A percentile compares a stretch with the other conserved stretches of the same genome.
phyloP scores from a whole-genome alignment of 148 eudicot genomes.

The Bassia scoparia region DNA sequence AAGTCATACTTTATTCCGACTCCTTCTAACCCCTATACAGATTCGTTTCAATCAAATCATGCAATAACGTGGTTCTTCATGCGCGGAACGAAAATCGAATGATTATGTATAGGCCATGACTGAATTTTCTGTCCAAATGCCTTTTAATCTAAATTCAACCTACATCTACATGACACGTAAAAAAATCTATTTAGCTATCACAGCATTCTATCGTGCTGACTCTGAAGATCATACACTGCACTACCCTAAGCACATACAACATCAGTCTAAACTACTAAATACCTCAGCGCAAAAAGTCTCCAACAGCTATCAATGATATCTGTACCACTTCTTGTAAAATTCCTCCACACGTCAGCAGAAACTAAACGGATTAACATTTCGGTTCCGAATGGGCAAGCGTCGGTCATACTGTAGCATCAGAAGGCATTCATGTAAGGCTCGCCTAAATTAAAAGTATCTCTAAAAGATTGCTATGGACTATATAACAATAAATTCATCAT shows the following conservation, averaged over 20 bases:
- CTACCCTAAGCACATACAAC: no score
- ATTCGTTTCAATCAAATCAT: slow-evolving; percentile 74
- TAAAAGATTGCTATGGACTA: not conserved
- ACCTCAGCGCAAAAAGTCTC: slow-evolving; percentile 86
- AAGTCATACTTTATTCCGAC: no score
- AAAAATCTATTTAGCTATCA: slow-evolving; percentile 10
- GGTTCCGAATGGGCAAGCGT: slow-evolving; percentile 82
- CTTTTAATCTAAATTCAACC: slow-evolving; percentile 62
- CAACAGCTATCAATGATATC: slow-evolving; percentile 89
- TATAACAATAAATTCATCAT: no score
- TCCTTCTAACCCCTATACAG: slow-evolving; percentile 79
- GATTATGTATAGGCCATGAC: slow-evolving; percentile 38
- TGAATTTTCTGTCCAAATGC: slow-evolving; percentile 54
- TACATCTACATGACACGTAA: slow-evolving; percentile 43
- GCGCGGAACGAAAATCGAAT: slow-evolving; percentile 50
- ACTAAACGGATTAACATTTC: slow-evolving; percentile 76
- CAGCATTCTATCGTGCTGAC: not conserved
- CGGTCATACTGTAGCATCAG: slow-evolving; percentile 67
- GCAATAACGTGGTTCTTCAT: slow-evolving; percentile 69
- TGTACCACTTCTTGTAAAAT: slow-evolving; percentile 78
- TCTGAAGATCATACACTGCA: no score
- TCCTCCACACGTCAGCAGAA: slow-evolving; percentile 60
- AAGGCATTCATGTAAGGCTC: no score
- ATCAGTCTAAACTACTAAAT: not conserved
- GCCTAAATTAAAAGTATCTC: not conserved